Percentiles rank a stretch among this genome's conserved stretches.
These are phyloP conservation scores for Tolypocladium album DNA, from an alignment of 2,329 filamentous ascomycete species.

Conservation along the genomic window DNA sequence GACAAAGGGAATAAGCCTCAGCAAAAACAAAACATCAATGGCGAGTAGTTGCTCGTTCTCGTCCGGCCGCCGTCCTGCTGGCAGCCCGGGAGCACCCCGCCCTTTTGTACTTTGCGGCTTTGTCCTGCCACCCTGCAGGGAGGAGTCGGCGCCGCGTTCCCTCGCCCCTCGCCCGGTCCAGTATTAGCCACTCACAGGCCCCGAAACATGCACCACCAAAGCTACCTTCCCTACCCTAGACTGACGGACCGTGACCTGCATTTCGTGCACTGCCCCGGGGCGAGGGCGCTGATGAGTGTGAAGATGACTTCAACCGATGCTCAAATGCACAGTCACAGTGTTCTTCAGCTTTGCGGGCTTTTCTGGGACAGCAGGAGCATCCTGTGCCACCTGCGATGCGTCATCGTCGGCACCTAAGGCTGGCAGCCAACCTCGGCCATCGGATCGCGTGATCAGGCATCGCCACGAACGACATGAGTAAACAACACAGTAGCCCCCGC, in stretches of 20 bases:
- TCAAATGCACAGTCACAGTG: no score
- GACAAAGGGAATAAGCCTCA: not conserved
- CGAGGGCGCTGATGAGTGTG: not conserved
- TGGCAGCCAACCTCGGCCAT: not conserved
- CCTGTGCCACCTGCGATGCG: no score
- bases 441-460: not conserved
- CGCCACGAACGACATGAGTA: not conserved
- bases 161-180: no score
- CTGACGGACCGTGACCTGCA: not conserved
- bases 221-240: no score
- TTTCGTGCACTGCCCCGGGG: not conserved
- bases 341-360: no score
- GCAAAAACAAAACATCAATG: not conserved
- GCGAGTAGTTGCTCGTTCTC: not conserved
- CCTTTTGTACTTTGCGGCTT: constrained; percentile 2
- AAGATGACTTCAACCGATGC: no score
- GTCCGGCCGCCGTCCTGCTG: not conserved
- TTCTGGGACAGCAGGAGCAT: no score
- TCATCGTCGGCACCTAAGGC: no score
- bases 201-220: no score
- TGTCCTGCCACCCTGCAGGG: not conserved
- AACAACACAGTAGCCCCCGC: not conserved
- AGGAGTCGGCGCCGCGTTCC: not conserved
- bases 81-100: constrained; percentile 1
- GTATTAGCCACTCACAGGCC: not conserved